A percentile compares a stretch with the other conserved stretches of the same genome.
These are phyloP conservation scores for Capsella bursapastoris DNA, from an alignment of 345 rosid genomes.

Conservation along the genomic window DNA sequence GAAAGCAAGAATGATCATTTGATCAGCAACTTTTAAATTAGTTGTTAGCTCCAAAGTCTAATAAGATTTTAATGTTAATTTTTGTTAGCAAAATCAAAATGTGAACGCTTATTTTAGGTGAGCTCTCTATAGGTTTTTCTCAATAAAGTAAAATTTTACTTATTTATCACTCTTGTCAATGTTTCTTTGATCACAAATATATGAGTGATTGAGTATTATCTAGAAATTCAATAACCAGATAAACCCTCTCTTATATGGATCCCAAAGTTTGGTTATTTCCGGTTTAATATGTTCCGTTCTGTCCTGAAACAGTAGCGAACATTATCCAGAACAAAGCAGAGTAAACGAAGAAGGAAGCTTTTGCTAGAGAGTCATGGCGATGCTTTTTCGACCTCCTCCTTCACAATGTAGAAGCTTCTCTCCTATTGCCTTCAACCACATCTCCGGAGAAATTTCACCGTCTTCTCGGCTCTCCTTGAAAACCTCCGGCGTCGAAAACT, in stretches of 20 bases:
- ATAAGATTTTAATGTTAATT: neutral
- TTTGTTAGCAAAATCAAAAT: neutral
- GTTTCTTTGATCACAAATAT: neutral
- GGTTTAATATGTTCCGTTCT: neutral
- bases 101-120: neutral
- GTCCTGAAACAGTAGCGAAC: neutral
- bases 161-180: neutral
- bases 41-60: neutral
- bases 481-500: conserved; percentile 33
- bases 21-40: neutral
- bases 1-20: neutral
- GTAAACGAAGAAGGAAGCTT: neutral
- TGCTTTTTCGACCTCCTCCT: conserved; percentile 19
- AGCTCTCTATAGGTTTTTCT: neutral
- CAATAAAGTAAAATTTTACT: neutral
- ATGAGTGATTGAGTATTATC: neutral
- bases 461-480: conserved; percentile 42
- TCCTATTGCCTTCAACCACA: neutral
- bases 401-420: conserved; percentile 39
- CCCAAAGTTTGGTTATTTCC: neutral
- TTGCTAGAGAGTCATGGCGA: conserved; percentile 22
- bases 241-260: neutral
- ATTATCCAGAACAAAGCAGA: conserved; percentile 29
- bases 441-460: conserved; percentile 22
- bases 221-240: neutral